A percentile compares a stretch with the other conserved stretches of the same genome.
Conservation (phyloP, 352 stramenopile species). For the Paralagenidium karlingii region DNA sequence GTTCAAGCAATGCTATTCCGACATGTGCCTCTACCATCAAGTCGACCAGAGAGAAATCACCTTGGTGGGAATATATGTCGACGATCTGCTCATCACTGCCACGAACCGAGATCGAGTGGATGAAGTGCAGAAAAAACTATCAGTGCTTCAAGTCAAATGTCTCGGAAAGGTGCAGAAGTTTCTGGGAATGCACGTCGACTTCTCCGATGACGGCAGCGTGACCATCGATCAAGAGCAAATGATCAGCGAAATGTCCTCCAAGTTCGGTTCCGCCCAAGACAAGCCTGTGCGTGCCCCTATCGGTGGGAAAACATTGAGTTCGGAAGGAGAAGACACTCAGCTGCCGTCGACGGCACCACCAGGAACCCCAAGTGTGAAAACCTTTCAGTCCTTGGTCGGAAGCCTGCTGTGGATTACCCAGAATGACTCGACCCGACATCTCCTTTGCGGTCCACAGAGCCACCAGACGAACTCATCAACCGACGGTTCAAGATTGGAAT, state of each 20-base stretch:
- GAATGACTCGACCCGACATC: slow-evolving; percentile 15
- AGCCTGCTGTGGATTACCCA: slow-evolving; percentile 16
- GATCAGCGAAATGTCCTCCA: not conserved
- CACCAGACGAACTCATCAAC: slow-evolving; percentile 6
- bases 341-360: slow-evolving; percentile 1
- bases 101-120: too few relatives aligned
- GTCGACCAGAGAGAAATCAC: too few relatives aligned
- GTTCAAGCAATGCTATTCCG: too few relatives aligned
- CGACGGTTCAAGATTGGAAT: slow-evolving; percentile 2
- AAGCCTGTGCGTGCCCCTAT: not conserved
- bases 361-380: slow-evolving; percentile 5
- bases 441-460: slow-evolving; percentile 11
- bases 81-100: too few relatives aligned
- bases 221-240: not conserved
- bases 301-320: not conserved
- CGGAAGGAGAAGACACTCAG: slow-evolving; percentile 1
- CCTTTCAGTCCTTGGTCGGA: slow-evolving; percentile 18
- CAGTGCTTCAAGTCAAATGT: not conserved
- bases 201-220: not conserved
- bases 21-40: too few relatives aligned
- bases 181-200: not conserved
- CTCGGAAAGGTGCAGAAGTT: not conserved
- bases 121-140: too few relatives aligned
- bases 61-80: too few relatives aligned
- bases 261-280: not conserved